phyloP scores from a whole-genome alignment of 2,329 filamentous ascomycete species.

The Fusarium secorum region DNA sequence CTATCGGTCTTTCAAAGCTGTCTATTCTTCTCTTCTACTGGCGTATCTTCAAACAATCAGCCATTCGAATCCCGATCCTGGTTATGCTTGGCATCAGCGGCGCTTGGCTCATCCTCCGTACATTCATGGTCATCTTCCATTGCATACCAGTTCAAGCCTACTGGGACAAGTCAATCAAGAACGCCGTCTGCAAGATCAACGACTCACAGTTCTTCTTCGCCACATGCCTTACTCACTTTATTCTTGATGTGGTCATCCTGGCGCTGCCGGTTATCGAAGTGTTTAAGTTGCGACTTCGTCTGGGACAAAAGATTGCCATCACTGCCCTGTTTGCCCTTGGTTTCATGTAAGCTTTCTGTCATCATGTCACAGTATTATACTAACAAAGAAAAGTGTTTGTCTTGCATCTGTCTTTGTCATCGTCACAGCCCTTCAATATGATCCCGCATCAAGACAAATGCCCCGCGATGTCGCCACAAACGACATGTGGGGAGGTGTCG shows the following conservation, averaged over 20 bases:
- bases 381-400: constrained; percentile 21
- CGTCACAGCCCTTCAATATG: constrained; percentile 21
- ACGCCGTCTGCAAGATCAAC: constrained; percentile 45
- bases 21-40: constrained; percentile 45
- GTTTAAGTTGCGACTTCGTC: constrained; percentile 40
- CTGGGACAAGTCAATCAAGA: constrained; percentile 44
- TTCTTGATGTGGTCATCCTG: constrained; percentile 46
- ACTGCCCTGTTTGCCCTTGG: constrained; percentile 43
- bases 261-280: constrained; percentile 45
- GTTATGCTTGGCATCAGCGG: constrained; percentile 34
- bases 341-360: constrained; percentile 31
- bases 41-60: constrained; percentile 42
- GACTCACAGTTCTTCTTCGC: constrained; percentile 46
- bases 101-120: constrained; percentile 43
- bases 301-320: constrained; percentile 43
- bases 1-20: constrained; percentile 42
- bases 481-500: constrained; percentile 33
- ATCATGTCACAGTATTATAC: background rate
- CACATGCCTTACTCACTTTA: constrained; percentile 44
- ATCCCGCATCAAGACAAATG: constrained; percentile 31
- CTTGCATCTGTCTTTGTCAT: constrained; percentile 31
- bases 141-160: constrained; percentile 47
- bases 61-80: constrained; percentile 42
- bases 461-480: constrained; percentile 28
- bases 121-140: constrained; percentile 46